Base-by-base conservation (phyloP, 495 filamentous ascomycete species). In the Xeromyces bisporus region DNA sequence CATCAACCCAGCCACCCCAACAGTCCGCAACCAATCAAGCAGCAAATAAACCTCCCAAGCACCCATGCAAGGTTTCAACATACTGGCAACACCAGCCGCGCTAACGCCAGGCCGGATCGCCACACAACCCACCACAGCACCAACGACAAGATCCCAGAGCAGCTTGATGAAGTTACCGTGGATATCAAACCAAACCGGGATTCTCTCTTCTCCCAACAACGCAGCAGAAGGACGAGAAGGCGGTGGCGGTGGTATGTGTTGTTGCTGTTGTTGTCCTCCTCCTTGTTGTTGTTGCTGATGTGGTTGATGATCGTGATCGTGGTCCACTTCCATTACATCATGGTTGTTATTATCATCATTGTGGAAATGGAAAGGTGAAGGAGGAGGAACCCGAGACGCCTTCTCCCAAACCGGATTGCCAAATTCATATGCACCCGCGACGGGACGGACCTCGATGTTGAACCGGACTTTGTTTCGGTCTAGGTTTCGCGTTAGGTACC, bases 111-210 rank as follows among this genome's bases (percentile, higher is more conserved):
- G 67, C 14, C 77, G 57, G 3, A 65, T 60, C 1, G 73, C 69
- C 9, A 85, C 34, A 24, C 66, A 62, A 12, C 72, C 58, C 6
- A 73, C 36, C 8, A 81, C 56, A 12, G 70, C 64, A 6, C 61
- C 64, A 8, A 80, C 48, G 6, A 70, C 65, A 41, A 67, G 53
- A 2, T 71, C 55, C 85, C 85, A 93, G 23, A 77, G 54, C 4
- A 62, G 52, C 2, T 36, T 39, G 21, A 79, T 64, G 8, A 84
- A 50, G 6, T 66, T 50, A 1, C 68, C 72, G 30, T 81, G 70
- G 28, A 92, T 77, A 48, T 83, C 80, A 36, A 69, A 70, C 85
- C 85, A 93, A 15, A 85, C 51, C 0, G 85, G 85, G 12, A 81
- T 57, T 41, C 46, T 71, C 43, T 39, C 55, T 7, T 46, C 43